Evolutionary conservation across 768 basidiomycete species (phyloP), one percentile per base, ranked within the genome.

Genomic region (Boletus rubescentipes): DNA sequence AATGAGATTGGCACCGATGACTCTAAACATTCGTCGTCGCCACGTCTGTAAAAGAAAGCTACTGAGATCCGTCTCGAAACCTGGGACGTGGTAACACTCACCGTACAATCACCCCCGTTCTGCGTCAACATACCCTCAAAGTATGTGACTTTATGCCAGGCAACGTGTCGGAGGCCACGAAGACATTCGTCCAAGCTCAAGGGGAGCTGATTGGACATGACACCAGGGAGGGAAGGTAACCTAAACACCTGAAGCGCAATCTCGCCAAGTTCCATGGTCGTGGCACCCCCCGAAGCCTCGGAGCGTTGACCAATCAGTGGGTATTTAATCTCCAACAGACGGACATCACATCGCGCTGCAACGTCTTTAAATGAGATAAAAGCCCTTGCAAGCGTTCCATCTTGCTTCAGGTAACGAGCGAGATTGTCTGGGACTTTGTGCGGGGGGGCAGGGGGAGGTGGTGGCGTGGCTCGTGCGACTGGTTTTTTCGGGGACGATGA

Each of bases 141-240:
- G 72, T 96, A 95, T 20, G 93, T 91, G 59, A 88, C 82, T 74
- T 95, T 94, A 65, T 96, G 93, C 94, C 93, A 97, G 35, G 88
- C 87, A 51, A 93, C 86, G 63, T 95, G 89, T 54, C 91, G 77
- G 59, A 98, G 75, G 1, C 96, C 95, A 14, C 91, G 83, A 61
- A 87, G 80, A 62, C 92, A 95, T 64, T 98, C 96, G 50, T 98
- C 95, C 61, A 98, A 75, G 64, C 91, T 93, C 69, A 94, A 89
- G 14, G 96, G 95, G 18, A 98, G 76, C 56, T 91, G 81, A 40
- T 86, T 84, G 18, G 83, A 79, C 34, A 83, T 72, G 20, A 97
- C 75, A 16, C 93, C 92, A n/a, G 91, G 89, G 42, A 98, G 70
- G 3, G 94, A 84, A 0, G 95, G 95, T 11, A 98, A 74, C 65